Conservation (phyloP, 1,284 basidiomycete species). For the Trichosporon asahii region DNA sequence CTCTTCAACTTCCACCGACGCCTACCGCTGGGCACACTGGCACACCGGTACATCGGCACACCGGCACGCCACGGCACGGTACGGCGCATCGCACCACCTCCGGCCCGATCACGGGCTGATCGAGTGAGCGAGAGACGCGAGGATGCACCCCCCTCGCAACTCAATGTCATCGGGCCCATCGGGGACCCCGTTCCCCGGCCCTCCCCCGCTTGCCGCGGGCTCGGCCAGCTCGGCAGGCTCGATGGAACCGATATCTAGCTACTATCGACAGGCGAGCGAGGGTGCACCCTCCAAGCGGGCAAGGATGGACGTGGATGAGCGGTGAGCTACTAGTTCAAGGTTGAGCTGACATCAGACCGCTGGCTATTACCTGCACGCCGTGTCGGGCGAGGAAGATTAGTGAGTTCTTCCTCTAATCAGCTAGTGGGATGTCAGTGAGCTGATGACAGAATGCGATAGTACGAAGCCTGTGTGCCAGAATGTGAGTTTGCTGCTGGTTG, state of each 20-base stretch:
- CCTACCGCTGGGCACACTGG: too few relatives aligned
- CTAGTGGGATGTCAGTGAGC: neutral
- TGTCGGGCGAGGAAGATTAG: constrained; percentile 27
- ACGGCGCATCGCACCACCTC: neutral
- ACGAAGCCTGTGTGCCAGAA: constrained; percentile 44
- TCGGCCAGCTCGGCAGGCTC: too few relatives aligned
- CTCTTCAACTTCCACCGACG: too few relatives aligned
- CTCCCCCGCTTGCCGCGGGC: too few relatives aligned
- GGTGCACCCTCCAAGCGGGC: neutral
- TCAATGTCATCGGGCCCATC: neutral
- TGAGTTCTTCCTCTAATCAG: neutral
- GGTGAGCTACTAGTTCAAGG: too few relatives aligned
- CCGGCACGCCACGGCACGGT: neutral
- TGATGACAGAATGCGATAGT: constrained; percentile 45
- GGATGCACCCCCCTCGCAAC: neutral
- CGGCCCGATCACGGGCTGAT: neutral
- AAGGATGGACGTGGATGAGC: neutral
- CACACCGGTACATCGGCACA: too few relatives aligned
- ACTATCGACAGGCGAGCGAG: neutral
- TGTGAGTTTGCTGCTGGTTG: neutral
- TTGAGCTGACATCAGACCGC: constrained; percentile 14
- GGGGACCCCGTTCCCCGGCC: too few relatives aligned
- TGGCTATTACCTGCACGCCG: constrained; percentile 26
- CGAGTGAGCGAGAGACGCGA: too few relatives aligned
- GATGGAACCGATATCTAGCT: neutral